These are phyloP conservation scores for Gymnopilus dilepis DNA, from an alignment of 768 basidiomycete species.

Conservation along the genomic window DNA sequence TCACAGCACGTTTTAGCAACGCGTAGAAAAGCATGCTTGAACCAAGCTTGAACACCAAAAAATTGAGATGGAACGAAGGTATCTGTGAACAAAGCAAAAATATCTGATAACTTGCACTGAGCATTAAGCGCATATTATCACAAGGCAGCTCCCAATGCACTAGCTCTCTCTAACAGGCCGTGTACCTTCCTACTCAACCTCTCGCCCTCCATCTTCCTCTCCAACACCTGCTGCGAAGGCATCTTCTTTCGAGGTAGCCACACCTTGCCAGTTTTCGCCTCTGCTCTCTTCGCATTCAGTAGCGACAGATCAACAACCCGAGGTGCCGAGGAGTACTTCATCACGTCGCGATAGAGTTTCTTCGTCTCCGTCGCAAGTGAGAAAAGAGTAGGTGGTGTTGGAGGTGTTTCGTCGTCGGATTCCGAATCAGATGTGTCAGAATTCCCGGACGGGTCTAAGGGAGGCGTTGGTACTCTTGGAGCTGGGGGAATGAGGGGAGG, in stretches of 20 bases:
- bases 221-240: conserved; percentile 82
- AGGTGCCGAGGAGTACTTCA: conserved; percentile 82
- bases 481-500: conserved; percentile 62
- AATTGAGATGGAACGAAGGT: too few relatives aligned
- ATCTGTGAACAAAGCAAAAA: too few relatives aligned
- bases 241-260: conserved; percentile 86
- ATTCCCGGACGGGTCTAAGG: conserved; percentile 63
- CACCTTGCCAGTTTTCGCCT: conserved; percentile 54
- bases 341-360: conserved; percentile 86
- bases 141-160: conserved; percentile 39
- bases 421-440: conserved; percentile 68
- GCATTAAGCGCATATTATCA: too few relatives aligned
- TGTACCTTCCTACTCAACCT: conserved; percentile 70
- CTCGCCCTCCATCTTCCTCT: conserved; percentile 79
- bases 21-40: too few relatives aligned
- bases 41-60: too few relatives aligned
- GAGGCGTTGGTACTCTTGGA: conserved; percentile 62
- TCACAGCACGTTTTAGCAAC: too few relatives aligned
- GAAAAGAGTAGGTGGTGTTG: conserved; percentile 58
- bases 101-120: too few relatives aligned
- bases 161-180: conserved; percentile 73
- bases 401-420: conserved; percentile 28
- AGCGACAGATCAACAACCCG: conserved; percentile 85
- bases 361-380: conserved; percentile 84
- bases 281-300: conserved; percentile 55